Percentiles rank a stretch among this genome's conserved stretches.
phyloP scores from a whole-genome alignment of 2,329 filamentous ascomycete species.

The Cadophora luteo-olivacea region DNA sequence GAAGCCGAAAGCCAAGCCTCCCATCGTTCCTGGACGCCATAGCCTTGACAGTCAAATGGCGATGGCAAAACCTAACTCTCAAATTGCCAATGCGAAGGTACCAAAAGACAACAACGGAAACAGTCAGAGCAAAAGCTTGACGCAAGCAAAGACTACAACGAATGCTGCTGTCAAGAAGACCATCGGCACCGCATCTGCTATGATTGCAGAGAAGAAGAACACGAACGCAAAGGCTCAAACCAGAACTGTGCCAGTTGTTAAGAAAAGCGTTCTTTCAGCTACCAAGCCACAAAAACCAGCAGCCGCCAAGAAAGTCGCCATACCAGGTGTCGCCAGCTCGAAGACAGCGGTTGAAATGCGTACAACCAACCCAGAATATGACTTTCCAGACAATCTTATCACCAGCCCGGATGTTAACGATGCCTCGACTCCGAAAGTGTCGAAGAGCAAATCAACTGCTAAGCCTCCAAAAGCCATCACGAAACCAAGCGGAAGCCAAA shows the following conservation, averaged over 20 bases:
- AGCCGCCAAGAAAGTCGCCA: background rate
- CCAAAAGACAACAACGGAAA: background rate
- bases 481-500: background rate
- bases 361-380: background rate
- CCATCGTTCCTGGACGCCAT: constrained; percentile 15
- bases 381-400: constrained; percentile 1
- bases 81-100: background rate
- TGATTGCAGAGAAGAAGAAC: background rate
- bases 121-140: background rate
- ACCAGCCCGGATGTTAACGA: constrained; percentile 20
- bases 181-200: background rate
- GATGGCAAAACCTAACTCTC: background rate
- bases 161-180: background rate
- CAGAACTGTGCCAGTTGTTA: background rate
- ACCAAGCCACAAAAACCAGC: background rate
- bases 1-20: constrained; percentile 27
- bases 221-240: background rate
- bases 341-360: background rate
- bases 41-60: constrained; percentile 1
- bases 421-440: constrained; percentile 20
- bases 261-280: background rate
- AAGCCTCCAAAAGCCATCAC: background rate
- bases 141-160: background rate
- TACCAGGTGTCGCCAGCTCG: background rate
- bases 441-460: background rate